Evolutionary conservation across 2,329 filamentous ascomycete genomes (phyloP).

Genomic region (Teratosphaeria zuluensis): DNA sequence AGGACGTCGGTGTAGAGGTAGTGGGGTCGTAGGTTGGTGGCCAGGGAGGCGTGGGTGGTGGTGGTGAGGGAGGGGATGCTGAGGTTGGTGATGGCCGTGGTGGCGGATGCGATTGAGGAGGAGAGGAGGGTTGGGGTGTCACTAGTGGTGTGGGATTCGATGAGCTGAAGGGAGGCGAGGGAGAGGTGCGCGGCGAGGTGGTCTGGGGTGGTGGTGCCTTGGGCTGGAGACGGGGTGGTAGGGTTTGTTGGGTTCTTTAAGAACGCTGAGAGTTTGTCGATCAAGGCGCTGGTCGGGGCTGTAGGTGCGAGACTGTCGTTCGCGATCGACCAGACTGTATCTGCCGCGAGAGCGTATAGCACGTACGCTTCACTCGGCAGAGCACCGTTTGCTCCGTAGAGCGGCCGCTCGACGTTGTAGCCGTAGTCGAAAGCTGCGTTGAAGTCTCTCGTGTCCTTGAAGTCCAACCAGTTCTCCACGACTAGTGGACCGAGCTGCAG

Average conservation of each 20-base stretch:
- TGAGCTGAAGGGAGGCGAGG: slow-evolving; percentile 8
- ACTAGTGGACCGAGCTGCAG: slow-evolving; percentile 16
- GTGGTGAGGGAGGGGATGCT: slow-evolving; percentile 7
- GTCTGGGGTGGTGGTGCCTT: slow-evolving; percentile 7
- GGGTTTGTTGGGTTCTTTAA: neutral
- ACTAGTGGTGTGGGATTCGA: neutral
- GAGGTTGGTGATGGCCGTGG: slow-evolving; percentile 6
- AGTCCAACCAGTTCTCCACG: slow-evolving; percentile 19
- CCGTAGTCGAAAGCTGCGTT: slow-evolving; percentile 25
- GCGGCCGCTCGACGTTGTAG: slow-evolving; percentile 19
- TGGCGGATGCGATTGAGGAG: neutral
- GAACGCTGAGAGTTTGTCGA: neutral
- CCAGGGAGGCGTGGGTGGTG: slow-evolving; percentile 1
- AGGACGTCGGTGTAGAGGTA: slow-evolving; percentile 19
- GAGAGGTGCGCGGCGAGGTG: slow-evolving; percentile 12
- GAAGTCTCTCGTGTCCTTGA: slow-evolving; percentile 26
- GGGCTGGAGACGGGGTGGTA: slow-evolving; percentile 1
- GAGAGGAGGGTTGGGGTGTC: neutral
- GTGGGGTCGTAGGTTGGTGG: slow-evolving; percentile 10
- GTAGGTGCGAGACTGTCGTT: slow-evolving; percentile 2
- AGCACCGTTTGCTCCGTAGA: slow-evolving; percentile 9
- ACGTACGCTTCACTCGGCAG: slow-evolving; percentile 13
- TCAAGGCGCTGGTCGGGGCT: neutral
- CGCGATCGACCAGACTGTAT: slow-evolving; percentile 20
- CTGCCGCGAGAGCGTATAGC: slow-evolving; percentile 14